Evolutionary conservation across 2,329 filamentous ascomycete species (phyloP).

Genomic region (Colletotrichum cordylinicola): DNA sequence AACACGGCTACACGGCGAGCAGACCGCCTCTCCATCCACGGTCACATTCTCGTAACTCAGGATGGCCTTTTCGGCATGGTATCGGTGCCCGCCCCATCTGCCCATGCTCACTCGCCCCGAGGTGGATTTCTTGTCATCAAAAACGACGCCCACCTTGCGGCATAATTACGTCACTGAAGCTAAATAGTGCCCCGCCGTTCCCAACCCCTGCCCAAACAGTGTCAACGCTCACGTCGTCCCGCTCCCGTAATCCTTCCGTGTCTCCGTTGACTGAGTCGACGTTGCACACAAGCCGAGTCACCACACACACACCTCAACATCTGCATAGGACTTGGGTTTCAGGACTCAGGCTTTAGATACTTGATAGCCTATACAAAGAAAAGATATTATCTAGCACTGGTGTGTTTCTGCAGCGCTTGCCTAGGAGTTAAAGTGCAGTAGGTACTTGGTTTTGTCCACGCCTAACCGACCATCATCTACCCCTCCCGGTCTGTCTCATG

Average conservation of each 20-base stretch:
- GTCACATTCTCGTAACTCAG: no score
- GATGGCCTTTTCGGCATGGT: not conserved
- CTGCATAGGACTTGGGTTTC: not conserved
- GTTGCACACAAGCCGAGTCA: not conserved
- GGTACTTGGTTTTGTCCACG: not conserved
- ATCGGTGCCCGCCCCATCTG: not conserved
- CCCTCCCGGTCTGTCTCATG: not conserved
- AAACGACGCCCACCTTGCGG: not conserved
- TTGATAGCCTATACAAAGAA: constrained; percentile 12
- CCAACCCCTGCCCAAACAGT: not conserved
- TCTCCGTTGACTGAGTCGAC: not conserved
- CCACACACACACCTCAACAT: not conserved
- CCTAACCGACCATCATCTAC: not conserved
- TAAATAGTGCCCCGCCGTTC: not conserved
- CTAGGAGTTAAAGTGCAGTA: not conserved
- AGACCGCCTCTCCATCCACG: not conserved
- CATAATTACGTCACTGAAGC: constrained; percentile 15
- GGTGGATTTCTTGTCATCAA: not conserved
- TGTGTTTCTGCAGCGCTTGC: not conserved
- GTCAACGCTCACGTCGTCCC: not conserved
- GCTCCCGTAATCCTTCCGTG: not conserved
- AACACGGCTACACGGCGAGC: not conserved
- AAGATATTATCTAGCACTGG: constrained; percentile 17
- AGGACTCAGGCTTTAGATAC: not conserved
- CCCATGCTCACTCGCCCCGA: not conserved